Base-by-base conservation (phyloP, 2,329 filamentous ascomycete genomes). In the Cordyceps tenuipes region DNA sequence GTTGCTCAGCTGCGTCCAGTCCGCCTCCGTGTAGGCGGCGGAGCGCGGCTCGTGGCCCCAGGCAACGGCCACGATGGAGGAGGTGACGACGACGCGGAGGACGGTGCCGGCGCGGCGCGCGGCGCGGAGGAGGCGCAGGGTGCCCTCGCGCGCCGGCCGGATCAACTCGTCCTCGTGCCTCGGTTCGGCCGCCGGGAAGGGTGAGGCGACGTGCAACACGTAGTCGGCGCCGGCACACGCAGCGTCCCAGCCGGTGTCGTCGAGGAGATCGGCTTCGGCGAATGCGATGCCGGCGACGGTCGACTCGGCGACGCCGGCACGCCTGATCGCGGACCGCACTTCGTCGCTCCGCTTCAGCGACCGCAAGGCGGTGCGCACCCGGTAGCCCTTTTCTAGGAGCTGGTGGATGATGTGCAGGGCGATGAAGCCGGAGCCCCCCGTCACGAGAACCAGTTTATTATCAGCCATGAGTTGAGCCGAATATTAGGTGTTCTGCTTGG, bases 201-300 rank as follows among this genome's bases (percentile, higher is more conserved):
- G 72, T 9, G 71, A 70, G 0, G 71, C 72, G 19, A 73, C 66
- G 43, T 73, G 72, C 57, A 71, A 67, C 15, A 74, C 68, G 2
- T 68, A 66, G 5, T 64, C 57, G 50, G 69, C 71, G 51, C 67
- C 68, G 41, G 64, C 54, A 48, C 70, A 66, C 17, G 71, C 66
- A 7, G 64, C 53, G 5, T 62, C 60, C 60, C 73, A 73, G 6
- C 68, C 70, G 39, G 39, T 15, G 44, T 65, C 52, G 26, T 62
- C 57, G 6, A 73, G 66, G 9, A 70, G 63, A 56, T 72, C 68
- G 7, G 69, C 68, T 50, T 70, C 69, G 31, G 68, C 69, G 19
- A 73, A 64, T 5, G 57, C 62, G 13, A 69, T 61, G 61, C 57
- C 62, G 3, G 60, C 63, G 1, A 68, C 56, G n/a, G 57, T 63